Evolutionary conservation across 2,329 filamentous ascomycete genomes (phyloP), one percentile per base, ranked within the genome.

Genomic region (Trichoderma asperellum): DNA sequence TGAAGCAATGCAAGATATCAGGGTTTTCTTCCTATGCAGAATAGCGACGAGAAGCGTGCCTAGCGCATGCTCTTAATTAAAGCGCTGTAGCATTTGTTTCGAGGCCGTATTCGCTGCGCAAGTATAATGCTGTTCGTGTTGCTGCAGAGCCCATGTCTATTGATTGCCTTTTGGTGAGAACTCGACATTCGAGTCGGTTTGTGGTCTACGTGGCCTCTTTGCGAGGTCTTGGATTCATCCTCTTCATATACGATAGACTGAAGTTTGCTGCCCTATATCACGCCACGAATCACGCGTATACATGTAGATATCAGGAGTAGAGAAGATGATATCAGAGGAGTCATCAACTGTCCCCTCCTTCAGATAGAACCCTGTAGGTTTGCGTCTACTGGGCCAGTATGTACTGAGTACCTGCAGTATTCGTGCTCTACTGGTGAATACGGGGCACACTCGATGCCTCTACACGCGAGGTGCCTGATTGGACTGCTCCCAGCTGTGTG

Each of bases 211-310:
- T 62, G 60, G 47, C 60, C 37, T 14, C 43, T 52, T 53, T 11
- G 12, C 21, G 10, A 21, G 24, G 18, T 5, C 4, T n/a, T 55
- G 11, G 29, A 57, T 27, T 27, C 18, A 18, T 35, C 27, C n/a
- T 57, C 4, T 18, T 58, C 24, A 49, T 24, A 43, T n/a, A n/a
- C 40, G 40, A 43, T 43, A 29, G n/a, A 24, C 32, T 52, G 18
- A 64, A n/a, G 40, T 4, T 29, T 32, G 11, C 56, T 47, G 27
- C 21, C 32, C 21, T 32, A 37, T 40, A 37, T 69, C 60, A 69
- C 60, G 60, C 67, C 52, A 69, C 57, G 55, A 56, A 58, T 21
- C 67, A 69, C 40, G 59, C 64, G 57, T 68, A 12, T 52, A 14
- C 47, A 32, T 58, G 24, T 21, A 32, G 29, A 18, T 27, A 55